A percentile compares a stretch with the other conserved stretches of the same genome.
Evolutionary conservation across 441 rosid species (phyloP).

Genomic region (Kokia cookei): DNA sequence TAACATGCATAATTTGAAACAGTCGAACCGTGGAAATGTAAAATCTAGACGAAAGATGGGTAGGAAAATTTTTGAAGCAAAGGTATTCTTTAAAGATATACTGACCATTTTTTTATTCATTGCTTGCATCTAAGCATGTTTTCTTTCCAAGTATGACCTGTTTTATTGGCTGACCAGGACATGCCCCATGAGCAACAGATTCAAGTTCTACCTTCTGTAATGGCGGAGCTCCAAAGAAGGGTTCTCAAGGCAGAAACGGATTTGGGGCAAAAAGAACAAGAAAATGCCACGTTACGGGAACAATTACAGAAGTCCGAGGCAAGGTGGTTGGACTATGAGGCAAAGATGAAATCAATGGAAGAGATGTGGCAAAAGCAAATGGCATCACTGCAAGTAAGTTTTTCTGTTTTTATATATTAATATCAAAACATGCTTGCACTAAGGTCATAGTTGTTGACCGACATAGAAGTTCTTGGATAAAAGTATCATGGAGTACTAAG

Average conservation of each 20-base stretch:
- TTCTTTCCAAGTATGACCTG: not conserved
- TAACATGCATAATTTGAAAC: slow-evolving; percentile 37
- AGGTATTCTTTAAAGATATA: slow-evolving; percentile 43
- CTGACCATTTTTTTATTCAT: not conserved
- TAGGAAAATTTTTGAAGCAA: slow-evolving; percentile 51
- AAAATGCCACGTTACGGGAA: slow-evolving; percentile 66
- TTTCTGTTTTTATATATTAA: not conserved
- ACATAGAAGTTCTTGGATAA: not conserved
- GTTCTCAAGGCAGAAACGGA: slow-evolving; percentile 63
- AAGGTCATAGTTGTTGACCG: not conserved
- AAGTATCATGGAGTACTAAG: too few relatives aligned
- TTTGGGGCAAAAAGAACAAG: slow-evolving; percentile 72
- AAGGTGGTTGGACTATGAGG: slow-evolving; percentile 78
- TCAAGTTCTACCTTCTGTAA: slow-evolving; percentile 40
- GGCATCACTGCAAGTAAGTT: slow-evolving; percentile 77
- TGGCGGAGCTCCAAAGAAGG: slow-evolving; percentile 72
- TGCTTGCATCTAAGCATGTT: not conserved
- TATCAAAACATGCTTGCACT: not conserved
- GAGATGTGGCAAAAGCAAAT: slow-evolving; percentile 93
- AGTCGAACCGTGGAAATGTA: slow-evolving; percentile 29
- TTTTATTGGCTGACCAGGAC: slow-evolving; percentile 39
- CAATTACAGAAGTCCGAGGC: slow-evolving; percentile 65
- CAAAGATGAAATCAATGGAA: slow-evolving; percentile 91
- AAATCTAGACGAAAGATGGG: slow-evolving; percentile 37
- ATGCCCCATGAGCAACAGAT: slow-evolving; percentile 49